Base-by-base conservation (phyloP, 306 rosid genomes). In the Lathyrus aphaca region DNA sequence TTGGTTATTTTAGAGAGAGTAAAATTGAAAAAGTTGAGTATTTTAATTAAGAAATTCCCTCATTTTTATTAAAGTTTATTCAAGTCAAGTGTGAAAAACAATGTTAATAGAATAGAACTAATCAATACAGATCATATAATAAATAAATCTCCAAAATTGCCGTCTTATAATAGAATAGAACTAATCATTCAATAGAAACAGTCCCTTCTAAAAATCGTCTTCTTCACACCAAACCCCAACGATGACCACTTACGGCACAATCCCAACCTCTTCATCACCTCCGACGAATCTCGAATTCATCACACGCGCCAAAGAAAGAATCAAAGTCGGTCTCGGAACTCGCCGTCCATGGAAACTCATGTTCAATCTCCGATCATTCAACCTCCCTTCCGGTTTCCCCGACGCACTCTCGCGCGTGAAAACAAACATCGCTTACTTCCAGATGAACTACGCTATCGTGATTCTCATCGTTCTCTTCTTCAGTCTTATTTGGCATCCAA, bases 181-280 rank as follows among this genome's bases (percentile, higher is more conserved):
- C 4, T 53, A 53, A 53, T 53, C 59, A 53, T 4, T 53, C 59
- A 44, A 14, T 49, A 48, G 4, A 15, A 49, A 49, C 13, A 49
- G 13, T 49, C 25, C 1, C 25, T 19, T 51, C 23, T n/a, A 35
- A 37, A 73, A 77, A 77, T 43, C 19, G 5, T 40, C 18, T 23
- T 74, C 48, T 10, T 19, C 46, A 42, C 49, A 58, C 8, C 27
- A 15, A 17, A 16, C 11, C n/a, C 25, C 23, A 18, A 65, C 56
- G 11, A 92, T 87, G 96, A 85, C 96, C 13, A 79, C 30, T 54
- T 92, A 92, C 80, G 96, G 96, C 64, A 81, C 95, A 5, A 89
- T 92, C 68, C 92, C 96, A 10, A 84, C 97, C 46, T 82, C 94
- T 0, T 74, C 91, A 4, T 53, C 80, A 6, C 70, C 80, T 5